Percentiles rank a stretch among this genome's conserved stretches.
phyloP scores from a whole-genome alignment of 2,329 filamentous ascomycete species.

The Berkeleyomyces basicola region DNA sequence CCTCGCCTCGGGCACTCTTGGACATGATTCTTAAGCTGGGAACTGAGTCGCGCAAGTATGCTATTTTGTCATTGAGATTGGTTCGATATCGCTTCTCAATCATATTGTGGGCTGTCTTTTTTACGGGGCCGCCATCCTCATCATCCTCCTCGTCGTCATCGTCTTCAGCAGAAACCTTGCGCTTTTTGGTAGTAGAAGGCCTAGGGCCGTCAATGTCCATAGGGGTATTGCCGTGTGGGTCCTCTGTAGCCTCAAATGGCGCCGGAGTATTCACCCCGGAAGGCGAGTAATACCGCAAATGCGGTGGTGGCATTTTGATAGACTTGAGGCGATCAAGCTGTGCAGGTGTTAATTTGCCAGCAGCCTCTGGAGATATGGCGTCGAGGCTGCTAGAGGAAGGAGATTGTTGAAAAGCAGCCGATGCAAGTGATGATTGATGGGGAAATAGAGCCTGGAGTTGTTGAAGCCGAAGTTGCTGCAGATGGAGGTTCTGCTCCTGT shows the following conservation, averaged over 20 bases:
- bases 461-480: conserved; percentile 7
- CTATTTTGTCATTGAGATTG: conserved; percentile 94
- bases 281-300: conserved; percentile 43
- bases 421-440: conserved; percentile 1
- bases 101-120: conserved; percentile 96
- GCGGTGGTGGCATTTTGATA: conserved; percentile 47
- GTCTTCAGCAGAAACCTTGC: conserved; percentile 49
- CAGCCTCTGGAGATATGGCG: conserved; percentile 12
- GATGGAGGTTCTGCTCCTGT: conserved; percentile 7
- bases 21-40: conserved; percentile 76
- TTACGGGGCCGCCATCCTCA: conserved; percentile 37
- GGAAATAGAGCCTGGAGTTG: conserved; percentile 11
- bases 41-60: conserved; percentile 77
- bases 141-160: conserved; percentile 44
- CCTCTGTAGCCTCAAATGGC: conserved; percentile 32
- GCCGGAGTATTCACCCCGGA: conserved; percentile 42
- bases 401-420: background rate
- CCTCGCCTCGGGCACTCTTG: conserved; percentile 51
- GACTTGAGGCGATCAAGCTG: conserved; percentile 41
- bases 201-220: conserved; percentile 33
- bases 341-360: conserved; percentile 33
- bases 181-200: conserved; percentile 41
- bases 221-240: conserved; percentile 36
- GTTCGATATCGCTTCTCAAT: conserved; percentile 95
- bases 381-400: conserved; percentile 5